These are phyloP conservation scores for Sclerotinia minor DNA, from an alignment of 2,329 filamentous ascomycete species.

Conservation along the genomic window DNA sequence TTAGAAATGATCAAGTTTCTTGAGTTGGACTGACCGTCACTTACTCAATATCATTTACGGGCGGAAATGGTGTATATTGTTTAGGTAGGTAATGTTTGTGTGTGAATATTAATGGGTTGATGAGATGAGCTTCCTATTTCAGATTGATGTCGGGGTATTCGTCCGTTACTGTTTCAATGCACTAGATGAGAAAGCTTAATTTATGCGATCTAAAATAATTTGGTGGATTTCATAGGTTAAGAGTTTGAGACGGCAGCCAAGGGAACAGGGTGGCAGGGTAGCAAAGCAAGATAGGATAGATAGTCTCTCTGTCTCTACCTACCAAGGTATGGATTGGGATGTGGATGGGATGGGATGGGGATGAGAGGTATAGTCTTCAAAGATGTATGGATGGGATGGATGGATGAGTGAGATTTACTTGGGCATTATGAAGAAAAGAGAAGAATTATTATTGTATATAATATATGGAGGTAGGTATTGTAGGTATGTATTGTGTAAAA, in stretches of 20 bases:
- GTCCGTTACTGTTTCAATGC: slow-evolving; percentile 15
- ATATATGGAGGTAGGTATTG: too few species aligned
- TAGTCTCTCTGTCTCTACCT: too few species aligned
- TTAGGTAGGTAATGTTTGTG: slow-evolving; percentile 20
- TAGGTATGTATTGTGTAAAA: too few species aligned
- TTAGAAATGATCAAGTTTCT: slow-evolving; percentile 3
- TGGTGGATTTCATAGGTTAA: not conserved
- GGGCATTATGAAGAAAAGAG: too few species aligned
- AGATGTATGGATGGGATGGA: too few species aligned
- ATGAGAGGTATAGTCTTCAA: too few species aligned
- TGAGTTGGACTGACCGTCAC: not conserved
- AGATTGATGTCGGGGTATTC: slow-evolving; percentile 22
- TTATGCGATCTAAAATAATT: slow-evolving; percentile 9
- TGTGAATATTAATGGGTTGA: slow-evolving; percentile 11
- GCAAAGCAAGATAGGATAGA: not conserved
- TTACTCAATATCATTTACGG: not conserved
- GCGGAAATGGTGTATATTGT: slow-evolving; percentile 8
- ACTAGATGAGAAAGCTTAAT: slow-evolving; percentile 22
- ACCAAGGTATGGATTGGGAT: too few species aligned
- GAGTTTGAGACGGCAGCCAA: not conserved
- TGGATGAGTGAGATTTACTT: too few species aligned
- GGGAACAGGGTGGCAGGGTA: not conserved
- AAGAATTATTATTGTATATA: too few species aligned
- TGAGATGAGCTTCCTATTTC: slow-evolving; percentile 25
- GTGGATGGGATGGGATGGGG: too few species aligned